Conservation (phyloP, 257 asterid genomes). For the Gardenia jasminoides region DNA sequence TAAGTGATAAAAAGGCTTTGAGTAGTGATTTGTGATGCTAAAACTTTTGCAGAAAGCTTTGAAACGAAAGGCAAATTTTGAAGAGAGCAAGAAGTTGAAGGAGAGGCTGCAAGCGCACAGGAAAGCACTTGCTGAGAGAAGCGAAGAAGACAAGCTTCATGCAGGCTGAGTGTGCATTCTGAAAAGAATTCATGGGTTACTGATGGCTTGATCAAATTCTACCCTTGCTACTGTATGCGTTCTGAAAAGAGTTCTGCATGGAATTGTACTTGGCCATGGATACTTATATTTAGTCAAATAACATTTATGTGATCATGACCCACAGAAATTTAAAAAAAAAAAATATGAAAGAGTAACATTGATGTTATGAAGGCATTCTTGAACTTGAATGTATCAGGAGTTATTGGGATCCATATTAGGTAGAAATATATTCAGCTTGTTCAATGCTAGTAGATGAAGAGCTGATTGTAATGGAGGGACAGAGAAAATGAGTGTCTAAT, state of each 20-base stretch:
- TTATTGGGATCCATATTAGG: not conserved
- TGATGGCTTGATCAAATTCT: not conserved
- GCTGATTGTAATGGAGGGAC: not conserved
- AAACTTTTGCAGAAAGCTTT: slow-evolving; percentile 59
- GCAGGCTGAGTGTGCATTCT: slow-evolving; percentile 17
- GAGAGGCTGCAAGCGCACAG: slow-evolving; percentile 45
- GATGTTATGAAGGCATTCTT: not conserved
- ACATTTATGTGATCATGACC: not conserved
- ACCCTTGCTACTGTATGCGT: not conserved
- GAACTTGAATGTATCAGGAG: not conserved
- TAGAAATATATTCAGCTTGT: not conserved
- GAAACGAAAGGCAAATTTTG: slow-evolving; percentile 82
- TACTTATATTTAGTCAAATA: not conserved
- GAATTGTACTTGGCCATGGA: not conserved
- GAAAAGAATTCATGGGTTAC: not conserved
- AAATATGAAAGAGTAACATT: not conserved
- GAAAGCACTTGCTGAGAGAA: slow-evolving; percentile 33
- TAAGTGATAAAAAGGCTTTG: not conserved
- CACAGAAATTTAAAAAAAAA: too few species aligned
- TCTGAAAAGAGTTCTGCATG: too few species aligned
- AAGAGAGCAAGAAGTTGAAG: slow-evolving; percentile 67
- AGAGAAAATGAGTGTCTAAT: not conserved
- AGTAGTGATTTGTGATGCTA: not conserved
- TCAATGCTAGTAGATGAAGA: not conserved
- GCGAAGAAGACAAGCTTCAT: slow-evolving; percentile 20